Percentiles rank a stretch among this genome's conserved stretches.
Evolutionary conservation across 1,284 basidiomycete species (phyloP).

Genomic region (Rhodotorula sp.): DNA sequence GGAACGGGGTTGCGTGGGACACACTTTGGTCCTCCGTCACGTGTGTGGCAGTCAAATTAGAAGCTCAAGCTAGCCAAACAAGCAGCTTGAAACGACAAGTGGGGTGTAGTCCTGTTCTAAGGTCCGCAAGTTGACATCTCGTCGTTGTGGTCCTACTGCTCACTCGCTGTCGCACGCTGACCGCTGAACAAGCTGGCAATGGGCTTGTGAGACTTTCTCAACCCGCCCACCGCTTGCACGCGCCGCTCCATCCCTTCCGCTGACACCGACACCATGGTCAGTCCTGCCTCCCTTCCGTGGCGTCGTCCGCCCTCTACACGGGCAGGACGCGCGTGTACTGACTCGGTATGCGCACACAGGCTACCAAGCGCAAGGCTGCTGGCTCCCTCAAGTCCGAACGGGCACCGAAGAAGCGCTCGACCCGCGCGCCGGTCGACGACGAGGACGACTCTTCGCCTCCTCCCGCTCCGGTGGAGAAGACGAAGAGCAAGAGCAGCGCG

Average conservation of each 20-base stretch:
- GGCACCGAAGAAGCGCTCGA: slow-evolving; percentile 15
- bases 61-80: too few relatives aligned
- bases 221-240: neutral
- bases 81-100: too few relatives aligned
- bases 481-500: slow-evolving; percentile 1
- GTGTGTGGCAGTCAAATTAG: too few relatives aligned
- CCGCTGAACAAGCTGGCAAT: neutral
- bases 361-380: slow-evolving; percentile 29
- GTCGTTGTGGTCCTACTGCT: too few relatives aligned
- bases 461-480: neutral
- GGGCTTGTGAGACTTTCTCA: neutral
- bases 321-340: neutral
- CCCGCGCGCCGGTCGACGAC: slow-evolving; percentile 6
- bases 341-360: slow-evolving; percentile 2
- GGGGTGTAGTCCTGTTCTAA: too few relatives aligned
- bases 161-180: too few relatives aligned
- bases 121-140: too few relatives aligned
- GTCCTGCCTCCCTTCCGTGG: neutral
- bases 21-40: too few relatives aligned
- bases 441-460: neutral
- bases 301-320: neutral
- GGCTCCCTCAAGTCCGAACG: neutral
- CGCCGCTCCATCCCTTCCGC: neutral
- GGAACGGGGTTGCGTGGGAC: neutral
- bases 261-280: neutral